Conservation (phyloP, 2,329 filamentous ascomycete genomes). For the Ascosphaera pollenicola region DNA sequence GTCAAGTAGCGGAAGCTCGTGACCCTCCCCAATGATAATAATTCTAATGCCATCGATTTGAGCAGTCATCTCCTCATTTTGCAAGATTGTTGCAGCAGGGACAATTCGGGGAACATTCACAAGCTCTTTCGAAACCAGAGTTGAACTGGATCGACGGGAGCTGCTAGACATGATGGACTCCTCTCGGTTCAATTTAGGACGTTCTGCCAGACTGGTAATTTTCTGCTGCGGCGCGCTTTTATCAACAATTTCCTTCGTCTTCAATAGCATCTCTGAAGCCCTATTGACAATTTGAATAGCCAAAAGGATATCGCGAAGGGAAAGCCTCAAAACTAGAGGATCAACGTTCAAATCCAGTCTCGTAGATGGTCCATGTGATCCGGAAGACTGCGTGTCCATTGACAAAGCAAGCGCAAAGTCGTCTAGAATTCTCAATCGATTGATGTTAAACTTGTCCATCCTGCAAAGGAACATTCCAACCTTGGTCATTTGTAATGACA, state of each 20-base stretch:
- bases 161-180: slow-evolving; percentile 2
- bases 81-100: slow-evolving; percentile 27
- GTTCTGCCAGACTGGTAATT: not conserved
- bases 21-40: slow-evolving; percentile 82
- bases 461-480: slow-evolving; percentile 96
- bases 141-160: slow-evolving; percentile 17
- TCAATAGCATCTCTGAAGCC: slow-evolving; percentile 60
- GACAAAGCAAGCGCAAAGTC: slow-evolving; percentile 86
- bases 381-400: slow-evolving; percentile 49
- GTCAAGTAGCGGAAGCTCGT: slow-evolving; percentile 88
- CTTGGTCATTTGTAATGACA: slow-evolving; percentile 81
- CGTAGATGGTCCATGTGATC: slow-evolving; percentile 37
- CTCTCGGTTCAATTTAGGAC: slow-evolving; percentile 11
- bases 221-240: slow-evolving; percentile 30
- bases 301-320: slow-evolving; percentile 80
- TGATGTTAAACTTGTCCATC: slow-evolving; percentile 94
- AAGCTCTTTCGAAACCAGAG: slow-evolving; percentile 21
- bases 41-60: slow-evolving; percentile 74
- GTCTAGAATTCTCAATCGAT: slow-evolving; percentile 75
- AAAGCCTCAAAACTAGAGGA: slow-evolving; percentile 72
- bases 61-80: slow-evolving; percentile 63
- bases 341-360: slow-evolving; percentile 77
- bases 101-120: slow-evolving; percentile 23
- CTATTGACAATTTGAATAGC: slow-evolving; percentile 82
- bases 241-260: slow-evolving; percentile 23